Evolutionary conservation across 2,329 filamentous ascomycete genomes (phyloP), one percentile per base, ranked within the genome.

Genomic region (Zymoseptoria crescenta): DNA sequence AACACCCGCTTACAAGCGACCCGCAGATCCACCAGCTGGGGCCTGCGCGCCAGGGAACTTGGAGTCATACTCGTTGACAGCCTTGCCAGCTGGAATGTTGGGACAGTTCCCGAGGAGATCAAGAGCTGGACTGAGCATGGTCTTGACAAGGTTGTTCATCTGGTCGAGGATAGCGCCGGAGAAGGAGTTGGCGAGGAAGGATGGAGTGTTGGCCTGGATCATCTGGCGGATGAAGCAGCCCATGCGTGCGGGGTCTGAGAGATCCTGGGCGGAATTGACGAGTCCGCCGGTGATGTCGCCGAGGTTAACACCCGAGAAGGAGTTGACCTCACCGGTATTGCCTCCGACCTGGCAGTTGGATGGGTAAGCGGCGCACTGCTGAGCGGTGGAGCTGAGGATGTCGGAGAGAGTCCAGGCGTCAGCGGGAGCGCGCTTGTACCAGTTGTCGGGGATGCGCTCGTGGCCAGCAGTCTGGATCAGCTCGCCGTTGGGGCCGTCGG

Each of bases 361-460:
- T 54, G 65, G 66, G 55, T 67, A 66, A 9, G 65, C 62, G 9
- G 57, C 60, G 54, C 66, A 68, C 56, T 68, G 65, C 57, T 68
- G 67, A 29, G 64, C 64, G 41, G 66, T 68, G 9, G 64, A 67
- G 58, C 58, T 58, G 35, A 56, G 27, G 27, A 69, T 69, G 56
- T 69, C 67, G 52, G 54, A 24, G 8, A 65, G 54, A 7, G 63
- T 65, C 64, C 65, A 69, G 3, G 63, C 58, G 35, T 69, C 67
- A 41, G 59, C 60, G 52, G 62, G 48, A 20, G 60, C 58, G 27
- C 68, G 66, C 45, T 60, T 59, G 59, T 69, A 69, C 66, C 66
- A 69, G 60, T 68, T 69, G 29, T 65, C 58, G 20, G 65, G 65
- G 21, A 67, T 66, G 16, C 61, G 58, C 60, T 68, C 66, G 48